Evolutionary conservation across 331 rosid species (phyloP).

Genomic region (Acacia pycnantha): DNA sequence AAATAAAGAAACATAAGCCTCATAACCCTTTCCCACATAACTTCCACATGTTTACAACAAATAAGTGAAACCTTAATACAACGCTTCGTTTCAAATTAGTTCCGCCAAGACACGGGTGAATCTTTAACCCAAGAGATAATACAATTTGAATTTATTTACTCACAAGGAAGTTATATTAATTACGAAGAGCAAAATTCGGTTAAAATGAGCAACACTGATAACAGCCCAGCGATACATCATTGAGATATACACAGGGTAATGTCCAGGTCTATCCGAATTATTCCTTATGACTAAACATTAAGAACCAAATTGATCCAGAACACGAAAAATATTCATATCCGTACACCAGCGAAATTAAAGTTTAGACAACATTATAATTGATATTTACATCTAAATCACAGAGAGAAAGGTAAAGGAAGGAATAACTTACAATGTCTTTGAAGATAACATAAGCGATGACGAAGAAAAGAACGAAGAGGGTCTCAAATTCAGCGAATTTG

Average conservation of each 20-base stretch:
- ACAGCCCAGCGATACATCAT: background rate
- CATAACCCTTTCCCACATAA: too few species aligned
- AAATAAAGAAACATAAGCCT: too few species aligned
- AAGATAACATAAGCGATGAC: slow-evolving; percentile 57
- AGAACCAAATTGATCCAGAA: background rate
- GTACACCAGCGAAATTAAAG: background rate
- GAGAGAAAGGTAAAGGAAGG: background rate
- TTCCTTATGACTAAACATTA: background rate
- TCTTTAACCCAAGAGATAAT: background rate
- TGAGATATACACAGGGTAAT: background rate
- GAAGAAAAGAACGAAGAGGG: slow-evolving; percentile 71
- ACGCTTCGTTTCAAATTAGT: background rate
- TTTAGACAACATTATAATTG: background rate
- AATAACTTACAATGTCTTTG: slow-evolving; percentile 62
- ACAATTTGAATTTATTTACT: background rate
- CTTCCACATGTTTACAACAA: too few species aligned
- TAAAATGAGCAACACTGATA: background rate
- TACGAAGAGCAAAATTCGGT: background rate
- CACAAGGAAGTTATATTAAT: background rate
- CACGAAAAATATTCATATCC: background rate
- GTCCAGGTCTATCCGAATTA: background rate
- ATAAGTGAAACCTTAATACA: background rate
- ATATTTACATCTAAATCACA: background rate
- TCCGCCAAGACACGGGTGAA: background rate
- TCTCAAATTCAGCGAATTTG: slow-evolving; percentile 70